Percentiles rank a stretch among this genome's conserved stretches.
These are phyloP conservation scores for Dendrobium officinale DNA, from an alignment of 106 monocot genomes.

Conservation along the genomic window DNA sequence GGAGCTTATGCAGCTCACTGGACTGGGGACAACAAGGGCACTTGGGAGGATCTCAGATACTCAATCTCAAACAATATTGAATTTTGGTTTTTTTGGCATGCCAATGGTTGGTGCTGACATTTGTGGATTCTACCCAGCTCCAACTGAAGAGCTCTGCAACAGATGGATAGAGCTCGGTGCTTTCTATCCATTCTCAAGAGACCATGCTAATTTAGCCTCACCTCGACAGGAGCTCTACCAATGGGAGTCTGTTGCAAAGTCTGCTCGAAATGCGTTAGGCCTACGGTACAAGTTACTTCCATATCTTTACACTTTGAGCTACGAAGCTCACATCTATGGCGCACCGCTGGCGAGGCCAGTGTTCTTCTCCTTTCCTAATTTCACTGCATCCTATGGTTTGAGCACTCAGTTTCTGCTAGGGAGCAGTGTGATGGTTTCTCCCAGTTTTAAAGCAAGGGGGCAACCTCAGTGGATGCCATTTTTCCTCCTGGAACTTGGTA, in stretches of 20 bases:
- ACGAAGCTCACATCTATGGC: slow-evolving; percentile 66
- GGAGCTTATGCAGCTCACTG: slow-evolving; percentile 86
- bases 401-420: slow-evolving; percentile 92
- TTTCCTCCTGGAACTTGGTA: slow-evolving; percentile 96
- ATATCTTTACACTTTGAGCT: slow-evolving; percentile 81
- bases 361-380: slow-evolving; percentile 85
- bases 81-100: slow-evolving; percentile 94
- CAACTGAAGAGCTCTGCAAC: slow-evolving; percentile 91
- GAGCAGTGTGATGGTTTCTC: slow-evolving; percentile 70
- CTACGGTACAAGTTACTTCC: slow-evolving; percentile 83
- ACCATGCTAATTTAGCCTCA: slow-evolving; percentile 72
- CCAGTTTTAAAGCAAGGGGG: slow-evolving; percentile 66
- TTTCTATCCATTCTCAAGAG: slow-evolving; percentile 96
- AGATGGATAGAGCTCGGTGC: slow-evolving; percentile 96
- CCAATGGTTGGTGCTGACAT: slow-evolving; percentile 98
- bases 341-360: slow-evolving; percentile 82
- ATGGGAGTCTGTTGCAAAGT: slow-evolving; percentile 86
- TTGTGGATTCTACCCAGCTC: slow-evolving; percentile 81
- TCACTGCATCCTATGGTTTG: slow-evolving; percentile 53
- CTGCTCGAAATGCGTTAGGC: slow-evolving; percentile 83
- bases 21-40: slow-evolving; percentile 97
- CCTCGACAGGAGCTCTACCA: slow-evolving; percentile 85
- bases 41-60: slow-evolving; percentile 78
- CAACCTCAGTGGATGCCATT: slow-evolving; percentile 51
- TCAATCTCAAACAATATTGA: slow-evolving; percentile 83